Evolutionary conservation across 2,329 filamentous ascomycete genomes (phyloP).

Genomic region (Cladosporium sp.): DNA sequence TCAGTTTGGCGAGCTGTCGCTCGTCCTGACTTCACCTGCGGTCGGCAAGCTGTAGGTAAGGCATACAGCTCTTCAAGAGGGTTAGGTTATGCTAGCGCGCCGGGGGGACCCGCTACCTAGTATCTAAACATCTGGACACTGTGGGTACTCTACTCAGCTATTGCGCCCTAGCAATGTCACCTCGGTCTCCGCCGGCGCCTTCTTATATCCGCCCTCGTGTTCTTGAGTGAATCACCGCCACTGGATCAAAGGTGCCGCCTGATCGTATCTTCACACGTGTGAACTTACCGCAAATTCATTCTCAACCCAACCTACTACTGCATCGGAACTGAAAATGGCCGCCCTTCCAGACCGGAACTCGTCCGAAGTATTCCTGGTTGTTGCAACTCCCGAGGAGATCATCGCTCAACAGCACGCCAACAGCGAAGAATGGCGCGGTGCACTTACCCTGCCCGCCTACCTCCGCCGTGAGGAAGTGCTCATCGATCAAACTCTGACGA

Average conservation of each 20-base stretch:
- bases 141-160: not conserved
- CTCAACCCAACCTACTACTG: not conserved
- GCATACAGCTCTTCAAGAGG: not conserved
- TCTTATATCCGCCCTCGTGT: not conserved
- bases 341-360: slow-evolving; percentile 51
- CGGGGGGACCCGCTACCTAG: not conserved
- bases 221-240: not conserved
- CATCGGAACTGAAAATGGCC: not conserved
- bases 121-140: not conserved
- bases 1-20: not conserved
- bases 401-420: slow-evolving; percentile 55
- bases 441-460: slow-evolving; percentile 56
- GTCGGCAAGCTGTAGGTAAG: not conserved
- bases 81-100: not conserved
- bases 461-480: slow-evolving; percentile 58
- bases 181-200: slow-evolving; percentile 9
- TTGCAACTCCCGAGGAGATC: slow-evolving; percentile 56
- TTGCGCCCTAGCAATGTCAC: slow-evolving; percentile 10
- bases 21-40: not conserved
- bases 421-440: slow-evolving; percentile 58
- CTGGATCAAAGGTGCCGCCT: not conserved
- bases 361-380: slow-evolving; percentile 53
- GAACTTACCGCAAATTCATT: not conserved
- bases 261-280: not conserved
- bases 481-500: slow-evolving; percentile 52